These are phyloP conservation scores for Rhododendron kiyosumense DNA, from an alignment of 148 eudicot genomes.

Conservation along the genomic window DNA sequence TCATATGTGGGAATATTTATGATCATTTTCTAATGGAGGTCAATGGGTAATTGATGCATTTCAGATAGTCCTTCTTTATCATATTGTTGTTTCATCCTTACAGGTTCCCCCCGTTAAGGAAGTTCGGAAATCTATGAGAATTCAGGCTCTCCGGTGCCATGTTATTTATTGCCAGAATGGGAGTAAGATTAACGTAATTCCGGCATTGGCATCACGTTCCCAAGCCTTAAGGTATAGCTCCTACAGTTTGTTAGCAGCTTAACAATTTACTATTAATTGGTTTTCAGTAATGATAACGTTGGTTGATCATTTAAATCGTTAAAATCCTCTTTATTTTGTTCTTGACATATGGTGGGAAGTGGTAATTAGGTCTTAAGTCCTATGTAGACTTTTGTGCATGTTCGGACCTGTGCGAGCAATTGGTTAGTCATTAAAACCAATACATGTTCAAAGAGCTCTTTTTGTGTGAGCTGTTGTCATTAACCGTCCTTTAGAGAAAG, in stretches of 20 bases:
- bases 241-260: slow-evolving; percentile 4
- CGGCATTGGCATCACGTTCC: slow-evolving; percentile 95
- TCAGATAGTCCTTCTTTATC: slow-evolving; percentile 1
- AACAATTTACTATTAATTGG: slow-evolving; percentile 1
- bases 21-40: neutral
- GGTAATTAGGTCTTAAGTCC: neutral
- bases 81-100: slow-evolving; percentile 18
- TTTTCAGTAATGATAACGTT: neutral
- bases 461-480: neutral
- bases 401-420: neutral
- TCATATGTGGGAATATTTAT: neutral
- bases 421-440: neutral
- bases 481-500: neutral
- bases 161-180: slow-evolving; percentile 75
- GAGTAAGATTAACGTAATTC: slow-evolving; percentile 70
- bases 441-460: neutral
- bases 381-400: neutral
- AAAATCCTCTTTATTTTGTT: neutral
- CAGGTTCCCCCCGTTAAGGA: slow-evolving; percentile 83
- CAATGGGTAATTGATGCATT: neutral
- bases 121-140: slow-evolving; percentile 68
- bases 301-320: neutral
- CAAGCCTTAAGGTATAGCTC: slow-evolving; percentile 80
- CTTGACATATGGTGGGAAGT: neutral
- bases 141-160: slow-evolving; percentile 95